Conservation (phyloP, 1,139 yeast genomes). For the Yamadazyma siamensis region DNA sequence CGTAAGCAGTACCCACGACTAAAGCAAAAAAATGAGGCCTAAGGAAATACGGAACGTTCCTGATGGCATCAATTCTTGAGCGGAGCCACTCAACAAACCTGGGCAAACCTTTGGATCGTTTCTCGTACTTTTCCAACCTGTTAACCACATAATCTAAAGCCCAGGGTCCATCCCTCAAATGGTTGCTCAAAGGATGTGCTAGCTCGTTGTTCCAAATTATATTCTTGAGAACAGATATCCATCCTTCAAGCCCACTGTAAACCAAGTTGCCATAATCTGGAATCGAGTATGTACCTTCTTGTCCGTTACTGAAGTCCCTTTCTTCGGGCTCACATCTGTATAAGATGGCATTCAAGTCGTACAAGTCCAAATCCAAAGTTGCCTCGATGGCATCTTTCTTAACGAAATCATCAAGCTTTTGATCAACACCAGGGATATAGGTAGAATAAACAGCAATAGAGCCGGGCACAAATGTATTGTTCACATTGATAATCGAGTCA, state of each 20-base stretch:
- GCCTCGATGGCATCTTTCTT: conserved; percentile 76
- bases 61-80: conserved; percentile 61
- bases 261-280: conserved; percentile 73
- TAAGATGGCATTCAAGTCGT: conserved; percentile 71
- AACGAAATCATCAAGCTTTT: conserved; percentile 57
- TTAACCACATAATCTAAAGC: conserved; percentile 74
- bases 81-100: conserved; percentile 68
- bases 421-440: conserved; percentile 53
- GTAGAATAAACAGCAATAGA: conserved; percentile 85
- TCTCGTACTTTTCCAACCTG: conserved; percentile 57
- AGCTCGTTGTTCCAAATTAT: conserved; percentile 70
- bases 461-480: conserved; percentile 72
- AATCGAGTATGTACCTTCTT: conserved; percentile 66
- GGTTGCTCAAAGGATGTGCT: conserved; percentile 79
- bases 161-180: conserved; percentile 83
- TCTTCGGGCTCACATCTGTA: conserved; percentile 87
- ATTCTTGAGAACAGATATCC: conserved; percentile 67
- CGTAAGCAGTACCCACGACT: conserved; percentile 75
- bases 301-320: conserved; percentile 71
- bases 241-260: conserved; percentile 92
- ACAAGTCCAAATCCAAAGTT: conserved; percentile 53
- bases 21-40: conserved; percentile 86
- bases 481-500: conserved; percentile 51
- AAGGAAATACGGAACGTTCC: conserved; percentile 69
- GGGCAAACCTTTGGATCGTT: conserved; percentile 41